A percentile compares a stretch with the other conserved stretches of the same genome.
Conservation (phyloP, 495 filamentous ascomycete species). For the Platismatia glauca region DNA sequence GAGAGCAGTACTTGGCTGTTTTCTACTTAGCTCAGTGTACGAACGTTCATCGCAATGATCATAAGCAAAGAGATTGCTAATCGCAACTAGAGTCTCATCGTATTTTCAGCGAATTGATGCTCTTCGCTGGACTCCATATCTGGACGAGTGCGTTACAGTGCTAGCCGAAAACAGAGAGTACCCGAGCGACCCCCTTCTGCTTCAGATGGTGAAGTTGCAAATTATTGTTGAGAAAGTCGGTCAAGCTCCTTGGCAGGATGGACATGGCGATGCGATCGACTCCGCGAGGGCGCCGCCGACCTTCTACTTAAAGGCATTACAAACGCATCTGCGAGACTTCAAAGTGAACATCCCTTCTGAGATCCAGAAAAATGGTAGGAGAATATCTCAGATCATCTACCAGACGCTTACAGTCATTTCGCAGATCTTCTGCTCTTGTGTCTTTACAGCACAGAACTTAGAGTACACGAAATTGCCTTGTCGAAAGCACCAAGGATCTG, state of each 20-base stretch:
- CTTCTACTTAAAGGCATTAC: conserved; percentile 37
- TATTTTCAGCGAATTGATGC: conserved; percentile 39
- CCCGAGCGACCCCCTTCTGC: conserved; percentile 42
- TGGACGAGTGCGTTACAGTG: conserved; percentile 42
- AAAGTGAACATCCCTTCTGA: conserved; percentile 30
- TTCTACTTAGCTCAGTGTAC: conserved; percentile 44
- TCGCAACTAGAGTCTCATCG: conserved; percentile 32
- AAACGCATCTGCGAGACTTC: conserved; percentile 35
- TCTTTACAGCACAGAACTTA: conserved; percentile 35
- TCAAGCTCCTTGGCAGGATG: neutral
- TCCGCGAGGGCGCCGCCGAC: conserved; percentile 18
- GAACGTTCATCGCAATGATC: neutral
- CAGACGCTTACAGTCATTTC: neutral
- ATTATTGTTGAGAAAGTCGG: conserved; percentile 33
- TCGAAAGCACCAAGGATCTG: conserved; percentile 21
- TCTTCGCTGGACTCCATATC: conserved; percentile 43
- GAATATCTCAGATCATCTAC: neutral
- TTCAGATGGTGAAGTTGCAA: conserved; percentile 40
- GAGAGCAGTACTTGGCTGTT: conserved; percentile 46
- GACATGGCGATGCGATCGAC: conserved; percentile 20
- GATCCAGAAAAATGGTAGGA: conserved; percentile 36
- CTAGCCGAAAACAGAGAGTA: conserved; percentile 40
- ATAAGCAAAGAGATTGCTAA: neutral
- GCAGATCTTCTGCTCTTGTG: conserved; percentile 34
- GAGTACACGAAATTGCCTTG: conserved; percentile 37